These are phyloP conservation scores for Kodamaea plutei DNA, from an alignment of 1,139 yeast genomes.

Conservation along the genomic window DNA sequence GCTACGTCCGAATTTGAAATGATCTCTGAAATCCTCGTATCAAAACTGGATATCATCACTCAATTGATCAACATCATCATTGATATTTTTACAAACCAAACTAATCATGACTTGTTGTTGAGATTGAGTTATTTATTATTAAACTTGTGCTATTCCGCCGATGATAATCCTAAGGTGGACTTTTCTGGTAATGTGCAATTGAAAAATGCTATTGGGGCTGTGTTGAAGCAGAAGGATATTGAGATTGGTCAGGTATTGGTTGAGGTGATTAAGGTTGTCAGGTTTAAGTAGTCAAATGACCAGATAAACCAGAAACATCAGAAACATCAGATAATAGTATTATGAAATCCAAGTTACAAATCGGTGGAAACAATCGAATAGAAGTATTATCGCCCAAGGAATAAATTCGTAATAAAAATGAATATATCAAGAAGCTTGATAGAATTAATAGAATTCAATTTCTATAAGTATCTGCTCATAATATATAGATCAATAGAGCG, in stretches of 20 bases:
- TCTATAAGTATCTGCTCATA: no score
- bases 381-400: no score
- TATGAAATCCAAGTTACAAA: no score
- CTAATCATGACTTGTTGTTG: slow-evolving; percentile 29
- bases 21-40: slow-evolving; percentile 32
- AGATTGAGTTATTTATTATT: slow-evolving; percentile 33
- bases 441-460: no score
- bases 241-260: slow-evolving; percentile 18
- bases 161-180: slow-evolving; percentile 7
- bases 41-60: slow-evolving; percentile 19
- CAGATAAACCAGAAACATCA: neutral
- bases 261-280: slow-evolving; percentile 20
- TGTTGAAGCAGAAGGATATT: slow-evolving; percentile 13
- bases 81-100: slow-evolving; percentile 28
- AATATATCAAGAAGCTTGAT: no score
- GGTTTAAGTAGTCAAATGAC: slow-evolving; percentile 9
- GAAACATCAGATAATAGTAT: slow-evolving; percentile 1
- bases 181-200: slow-evolving; percentile 16
- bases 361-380: no score
- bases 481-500: no score
- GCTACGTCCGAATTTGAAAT: slow-evolving; percentile 46
- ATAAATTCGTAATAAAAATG: no score
- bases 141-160: slow-evolving; percentile 27
- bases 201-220: slow-evolving; percentile 17
- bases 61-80: slow-evolving; percentile 21